Conservation (phyloP, 768 basidiomycete genomes). For the Dioszegia hungarica region DNA sequence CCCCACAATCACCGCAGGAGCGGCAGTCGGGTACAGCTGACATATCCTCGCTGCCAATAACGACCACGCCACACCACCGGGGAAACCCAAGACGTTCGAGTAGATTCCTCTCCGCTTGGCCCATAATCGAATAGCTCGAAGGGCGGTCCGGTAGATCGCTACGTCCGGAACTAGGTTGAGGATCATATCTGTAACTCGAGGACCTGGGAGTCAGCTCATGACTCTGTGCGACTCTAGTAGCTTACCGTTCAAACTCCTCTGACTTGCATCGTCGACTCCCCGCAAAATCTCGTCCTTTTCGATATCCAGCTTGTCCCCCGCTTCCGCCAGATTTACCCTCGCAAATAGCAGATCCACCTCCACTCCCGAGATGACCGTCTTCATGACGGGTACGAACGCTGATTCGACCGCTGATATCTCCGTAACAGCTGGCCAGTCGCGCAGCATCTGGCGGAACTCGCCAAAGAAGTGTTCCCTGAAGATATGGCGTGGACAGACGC, state of each 20-base stretch:
- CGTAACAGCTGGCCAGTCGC: slow-evolving; percentile 70
- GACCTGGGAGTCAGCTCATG: slow-evolving; percentile 56
- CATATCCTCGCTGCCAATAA: slow-evolving; percentile 99
- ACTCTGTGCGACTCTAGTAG: slow-evolving; percentile 40
- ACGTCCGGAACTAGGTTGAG: slow-evolving; percentile 90
- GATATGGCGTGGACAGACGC: slow-evolving; percentile 94
- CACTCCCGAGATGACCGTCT: slow-evolving; percentile 81
- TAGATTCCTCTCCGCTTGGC: slow-evolving; percentile 93
- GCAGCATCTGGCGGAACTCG: slow-evolving; percentile 81
- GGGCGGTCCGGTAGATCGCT: slow-evolving; percentile 84
- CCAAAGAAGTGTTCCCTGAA: slow-evolving; percentile 94
- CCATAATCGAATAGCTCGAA: slow-evolving; percentile 97
- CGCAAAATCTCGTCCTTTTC: slow-evolving; percentile 85
- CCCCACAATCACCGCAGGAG: slow-evolving; percentile 91
- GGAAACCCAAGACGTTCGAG: slow-evolving; percentile 94
- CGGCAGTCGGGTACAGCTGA: slow-evolving; percentile 92
- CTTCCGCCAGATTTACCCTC: slow-evolving; percentile 50
- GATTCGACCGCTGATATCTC: slow-evolving; percentile 94
- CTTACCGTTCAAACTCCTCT: slow-evolving; percentile 83
- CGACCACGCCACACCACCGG: slow-evolving; percentile 98
- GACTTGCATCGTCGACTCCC: slow-evolving; percentile 89
- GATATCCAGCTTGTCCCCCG: slow-evolving; percentile 86
- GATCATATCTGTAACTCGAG: slow-evolving; percentile 92
- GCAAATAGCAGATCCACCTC: slow-evolving; percentile 94
- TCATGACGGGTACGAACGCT: slow-evolving; percentile 94